phyloP scores from a whole-genome alignment of 2,329 filamentous ascomycete genomes.

The Dissoconium aciculare region DNA sequence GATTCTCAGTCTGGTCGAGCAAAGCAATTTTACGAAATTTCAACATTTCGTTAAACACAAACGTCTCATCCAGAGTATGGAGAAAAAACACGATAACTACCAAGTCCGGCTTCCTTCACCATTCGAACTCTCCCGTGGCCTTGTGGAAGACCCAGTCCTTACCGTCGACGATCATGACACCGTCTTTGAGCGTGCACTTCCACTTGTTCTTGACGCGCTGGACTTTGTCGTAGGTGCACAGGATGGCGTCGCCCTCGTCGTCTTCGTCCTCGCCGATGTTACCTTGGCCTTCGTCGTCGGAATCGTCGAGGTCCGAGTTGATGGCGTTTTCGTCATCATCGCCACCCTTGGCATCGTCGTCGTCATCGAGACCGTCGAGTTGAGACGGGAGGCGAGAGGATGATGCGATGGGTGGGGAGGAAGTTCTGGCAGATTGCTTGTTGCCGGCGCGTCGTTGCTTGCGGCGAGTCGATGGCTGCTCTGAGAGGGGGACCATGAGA shows the following conservation, averaged over 20 bases:
- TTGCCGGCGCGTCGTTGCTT: slow-evolving; percentile 6
- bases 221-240: slow-evolving; percentile 99
- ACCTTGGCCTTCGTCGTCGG: slow-evolving; percentile 55
- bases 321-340: slow-evolving; percentile 76
- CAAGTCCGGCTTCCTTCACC: no score
- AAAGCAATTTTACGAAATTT: no score
- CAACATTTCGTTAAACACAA: no score
- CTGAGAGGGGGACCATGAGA: slow-evolving; percentile 56
- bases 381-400: slow-evolving; percentile 16
- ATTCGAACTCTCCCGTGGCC: slow-evolving; percentile 92
- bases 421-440: not conserved
- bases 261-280: slow-evolving; percentile 48
- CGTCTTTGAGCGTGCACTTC: slow-evolving; percentile 98
- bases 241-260: slow-evolving; percentile 76
- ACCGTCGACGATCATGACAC: slow-evolving; percentile 80
- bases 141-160: slow-evolving; percentile 96
- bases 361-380: slow-evolving; percentile 42
- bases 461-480: slow-evolving; percentile 27
- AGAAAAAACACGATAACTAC: no score
- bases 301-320: slow-evolving; percentile 93
- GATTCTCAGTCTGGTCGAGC: no score
- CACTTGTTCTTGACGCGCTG: slow-evolving; percentile 93
- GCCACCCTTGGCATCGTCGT: slow-evolving; percentile 31
- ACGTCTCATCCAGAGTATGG: no score
- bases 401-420: slow-evolving; percentile 2